These are phyloP conservation scores for Fusarium nanum DNA, from an alignment of 2,329 filamentous ascomycete genomes.

Conservation along the genomic window DNA sequence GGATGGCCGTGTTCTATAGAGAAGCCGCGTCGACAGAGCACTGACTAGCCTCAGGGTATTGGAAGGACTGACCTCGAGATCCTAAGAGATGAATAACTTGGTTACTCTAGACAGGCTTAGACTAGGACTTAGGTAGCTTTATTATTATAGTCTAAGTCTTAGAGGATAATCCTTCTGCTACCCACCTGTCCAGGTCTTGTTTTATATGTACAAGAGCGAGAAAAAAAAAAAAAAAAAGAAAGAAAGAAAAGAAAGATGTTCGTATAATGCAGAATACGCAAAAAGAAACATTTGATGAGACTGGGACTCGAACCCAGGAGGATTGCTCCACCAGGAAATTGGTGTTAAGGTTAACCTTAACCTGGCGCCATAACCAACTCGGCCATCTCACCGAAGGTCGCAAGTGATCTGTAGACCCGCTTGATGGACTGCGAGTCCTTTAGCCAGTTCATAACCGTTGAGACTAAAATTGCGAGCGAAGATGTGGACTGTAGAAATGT, in stretches of 20 bases:
- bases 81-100: no score
- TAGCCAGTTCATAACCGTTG: not conserved
- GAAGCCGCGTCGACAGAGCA: no score
- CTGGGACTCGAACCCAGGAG: conserved; percentile 46
- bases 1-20: not conserved
- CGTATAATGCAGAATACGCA: not conserved
- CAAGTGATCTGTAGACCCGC: conserved; percentile 2
- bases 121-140: no score
- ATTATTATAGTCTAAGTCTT: no score
- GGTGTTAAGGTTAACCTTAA: conserved; percentile 41
- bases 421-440: fast-evolving
- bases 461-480: not conserved
- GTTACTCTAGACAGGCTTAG: no score
- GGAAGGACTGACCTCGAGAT: no score
- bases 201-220: no score
- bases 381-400: conserved; percentile 40
- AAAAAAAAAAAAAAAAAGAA: no score
- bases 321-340: conserved; percentile 46
- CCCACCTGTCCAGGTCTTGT: no score
- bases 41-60: no score
- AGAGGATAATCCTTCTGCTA: no score
- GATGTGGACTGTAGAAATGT: not conserved
- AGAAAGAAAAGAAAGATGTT: no score
- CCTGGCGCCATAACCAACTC: conserved; percentile 43
- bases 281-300: conserved; percentile 33